Evolutionary conservation across 805 yeast species (phyloP).

Genomic region (Nakazawaea ishiwadae): DNA sequence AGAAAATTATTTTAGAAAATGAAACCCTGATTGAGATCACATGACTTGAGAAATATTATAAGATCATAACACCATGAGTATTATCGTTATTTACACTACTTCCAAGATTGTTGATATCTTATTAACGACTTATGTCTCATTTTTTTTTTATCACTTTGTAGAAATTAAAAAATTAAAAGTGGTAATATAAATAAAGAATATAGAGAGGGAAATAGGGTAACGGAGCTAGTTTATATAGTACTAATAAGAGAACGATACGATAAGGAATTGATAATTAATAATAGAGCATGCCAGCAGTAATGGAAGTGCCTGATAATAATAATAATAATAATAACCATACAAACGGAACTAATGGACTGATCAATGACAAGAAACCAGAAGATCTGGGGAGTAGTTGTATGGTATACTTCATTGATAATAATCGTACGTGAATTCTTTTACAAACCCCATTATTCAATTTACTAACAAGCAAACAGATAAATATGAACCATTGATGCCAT

Average conservation of each 20-base stretch:
- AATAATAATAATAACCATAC: not conserved
- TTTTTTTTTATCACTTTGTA: too few relatives aligned
- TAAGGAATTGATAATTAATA: not conserved
- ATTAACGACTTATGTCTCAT: too few relatives aligned
- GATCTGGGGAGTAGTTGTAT: too few relatives aligned
- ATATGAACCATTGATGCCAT: slow-evolving; percentile 48
- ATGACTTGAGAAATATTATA: not conserved
- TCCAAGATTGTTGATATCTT: too few relatives aligned
- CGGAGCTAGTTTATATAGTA: too few relatives aligned
- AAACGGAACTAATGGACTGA: not conserved
- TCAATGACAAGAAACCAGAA: not conserved
- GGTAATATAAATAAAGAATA: too few relatives aligned
- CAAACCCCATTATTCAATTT: not conserved
- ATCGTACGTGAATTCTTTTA: slow-evolving; percentile 19
- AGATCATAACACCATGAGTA: slow-evolving; percentile 1
- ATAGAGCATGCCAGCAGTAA: slow-evolving; percentile 3
- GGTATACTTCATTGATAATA: slow-evolving; percentile 25
- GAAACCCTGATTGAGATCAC: not conserved
- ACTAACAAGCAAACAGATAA: slow-evolving; percentile 17
- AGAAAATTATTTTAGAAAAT: not conserved
- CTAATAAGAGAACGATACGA: too few relatives aligned
- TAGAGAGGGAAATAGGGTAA: too few relatives aligned
- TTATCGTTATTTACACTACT: too few relatives aligned
- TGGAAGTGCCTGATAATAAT: not conserved
- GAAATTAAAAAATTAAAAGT: too few relatives aligned